phyloP scores from a whole-genome alignment of 1,139 yeast genomes.

The Sugiyamaella xylanicola region DNA sequence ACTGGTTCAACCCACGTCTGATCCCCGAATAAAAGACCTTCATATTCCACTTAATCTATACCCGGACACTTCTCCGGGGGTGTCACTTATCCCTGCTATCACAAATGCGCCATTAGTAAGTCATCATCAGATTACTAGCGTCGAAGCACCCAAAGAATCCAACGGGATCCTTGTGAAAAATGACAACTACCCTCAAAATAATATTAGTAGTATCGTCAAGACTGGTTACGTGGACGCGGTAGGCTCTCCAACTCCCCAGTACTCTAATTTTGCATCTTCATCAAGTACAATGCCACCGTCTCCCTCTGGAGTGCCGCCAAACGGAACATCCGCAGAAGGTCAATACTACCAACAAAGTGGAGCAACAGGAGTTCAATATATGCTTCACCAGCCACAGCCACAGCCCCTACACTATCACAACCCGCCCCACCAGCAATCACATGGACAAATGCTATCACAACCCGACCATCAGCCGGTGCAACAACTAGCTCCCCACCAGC shows the following conservation, averaged over 20 bases:
- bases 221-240: not conserved
- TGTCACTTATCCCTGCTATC: constrained; percentile 36
- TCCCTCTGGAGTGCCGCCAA: constrained; percentile 14
- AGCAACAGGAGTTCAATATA: not conserved
- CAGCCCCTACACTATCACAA: not conserved
- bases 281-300: constrained; percentile 12
- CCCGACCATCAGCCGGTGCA: not conserved
- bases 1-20: constrained; percentile 47
- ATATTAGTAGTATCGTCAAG: not conserved
- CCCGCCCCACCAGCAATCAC: not conserved
- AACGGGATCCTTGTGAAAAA: not conserved
- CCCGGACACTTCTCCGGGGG: constrained; percentile 41
- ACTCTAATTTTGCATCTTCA: constrained; percentile 16
- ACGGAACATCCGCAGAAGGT: not conserved
- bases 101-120: constrained; percentile 32
- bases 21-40: constrained; percentile 43
- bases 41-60: constrained; percentile 45
- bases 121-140: constrained; percentile 20
- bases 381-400: not conserved
- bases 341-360: not conserved
- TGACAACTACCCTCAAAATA: not conserved
- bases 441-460: not conserved
- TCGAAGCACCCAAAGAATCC: not conserved
- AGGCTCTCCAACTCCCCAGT: constrained; percentile 13
- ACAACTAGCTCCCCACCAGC: not conserved